Base-by-base conservation (phyloP, 345 rosid genomes). In the Stellera chamaejasme region DNA sequence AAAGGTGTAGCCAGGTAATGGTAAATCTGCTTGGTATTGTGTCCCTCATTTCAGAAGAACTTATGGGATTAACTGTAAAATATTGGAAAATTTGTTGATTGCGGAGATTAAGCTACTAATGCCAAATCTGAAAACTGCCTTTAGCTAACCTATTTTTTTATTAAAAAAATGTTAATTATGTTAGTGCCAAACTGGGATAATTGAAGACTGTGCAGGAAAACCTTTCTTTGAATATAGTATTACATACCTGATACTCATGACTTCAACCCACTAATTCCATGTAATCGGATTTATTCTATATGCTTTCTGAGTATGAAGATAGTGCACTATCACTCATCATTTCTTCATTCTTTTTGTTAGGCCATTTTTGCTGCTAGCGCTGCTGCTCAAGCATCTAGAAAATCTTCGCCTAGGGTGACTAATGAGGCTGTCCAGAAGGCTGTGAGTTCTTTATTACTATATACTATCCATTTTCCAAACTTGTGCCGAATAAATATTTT, bases 361-460 rank as follows among this genome's bases (percentile, higher is more conserved):
- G 82, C 61, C 59, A 79, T 79, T 80, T 92, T 88, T 74, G 57
- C 87, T 71, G 82, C 87, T 23, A 92, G 86, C 63, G 90, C 87
- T 47, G 71, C 79, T 27, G 97, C 97, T 65, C 88, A 54, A 68
- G 84, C 93, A 69, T 92, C 98, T 13, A 88, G 96, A 66, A 92
- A 77, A 66, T 73, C 84, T 64, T 92, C 97, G 26, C 98, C 98
- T 11, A 77, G 95, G 63, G 98, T 88, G 70, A 92, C 69, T 68
- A 92, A 92, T 56, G 85, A 86, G 79, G 79, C 87, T 60, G 98
- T 92, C 39, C 98, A 92, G 70, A 88, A 84, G 78, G 96, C 97
- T 59, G 98, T 88, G 69, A 75, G 95, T 77, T 54, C 59, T 61
- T 67, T 27, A 43, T 51, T 12, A 45, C 49, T 59, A 51, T 52